phyloP scores from a whole-genome alignment of 371 early-diverging fungal species.

The Mucor velutinosus region DNA sequence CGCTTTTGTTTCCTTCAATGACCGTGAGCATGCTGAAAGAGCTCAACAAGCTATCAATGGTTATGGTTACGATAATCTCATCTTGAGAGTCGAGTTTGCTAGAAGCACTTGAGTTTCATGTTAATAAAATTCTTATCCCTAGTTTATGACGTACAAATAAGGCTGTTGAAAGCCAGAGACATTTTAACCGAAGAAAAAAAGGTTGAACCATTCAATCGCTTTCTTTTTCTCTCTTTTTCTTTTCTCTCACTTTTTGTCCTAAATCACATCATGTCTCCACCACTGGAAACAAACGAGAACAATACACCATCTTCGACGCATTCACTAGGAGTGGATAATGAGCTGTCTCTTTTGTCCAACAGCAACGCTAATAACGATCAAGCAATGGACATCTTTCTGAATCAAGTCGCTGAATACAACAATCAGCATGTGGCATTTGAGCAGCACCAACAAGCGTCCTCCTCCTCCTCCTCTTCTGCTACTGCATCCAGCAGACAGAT shows the following conservation, averaged over 20 bases:
- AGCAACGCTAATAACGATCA: conserved; percentile 25
- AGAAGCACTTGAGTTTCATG: conserved; percentile 34
- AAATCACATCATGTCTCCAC: conserved; percentile 12
- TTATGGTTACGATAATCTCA: conserved; percentile 92
- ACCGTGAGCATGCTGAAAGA: conserved; percentile 78
- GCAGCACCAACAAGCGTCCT: conserved; percentile 10
- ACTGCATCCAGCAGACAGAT: not conserved
- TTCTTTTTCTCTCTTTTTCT: not conserved
- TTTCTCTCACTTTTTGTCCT: not conserved
- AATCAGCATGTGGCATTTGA: conserved; percentile 29
- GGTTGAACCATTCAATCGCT: not conserved
- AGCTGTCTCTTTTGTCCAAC: conserved; percentile 7
- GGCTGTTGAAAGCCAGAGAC: not conserved
- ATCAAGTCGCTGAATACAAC: conserved; percentile 40
- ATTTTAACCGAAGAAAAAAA: conserved; percentile 2
- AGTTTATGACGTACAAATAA: not conserved
- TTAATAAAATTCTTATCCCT: not conserved
- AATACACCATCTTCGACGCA: not conserved
- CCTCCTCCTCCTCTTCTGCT: not conserved
- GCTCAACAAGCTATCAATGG: conserved; percentile 90
- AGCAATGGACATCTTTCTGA: conserved; percentile 44
- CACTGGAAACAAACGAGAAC: conserved; percentile 14
- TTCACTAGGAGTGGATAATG: not conserved
- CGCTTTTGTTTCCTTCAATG: conserved; percentile 90
- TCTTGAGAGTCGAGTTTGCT: conserved; percentile 86